Conservation (phyloP, 306 rosid species). For the Geum urbanum region DNA sequence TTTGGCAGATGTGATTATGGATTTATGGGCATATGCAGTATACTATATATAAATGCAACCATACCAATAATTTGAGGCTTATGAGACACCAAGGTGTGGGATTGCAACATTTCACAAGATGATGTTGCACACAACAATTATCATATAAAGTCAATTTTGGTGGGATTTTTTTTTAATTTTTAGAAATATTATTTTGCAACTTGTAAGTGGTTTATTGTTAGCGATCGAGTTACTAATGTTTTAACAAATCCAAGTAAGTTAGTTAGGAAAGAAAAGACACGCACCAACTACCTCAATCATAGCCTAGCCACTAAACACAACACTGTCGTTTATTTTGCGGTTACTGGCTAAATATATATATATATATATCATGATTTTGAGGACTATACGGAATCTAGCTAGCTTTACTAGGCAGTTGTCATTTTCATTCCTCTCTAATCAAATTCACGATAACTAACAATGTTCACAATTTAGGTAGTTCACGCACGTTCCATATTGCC, state of each 20-base stretch:
- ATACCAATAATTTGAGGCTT: not conserved
- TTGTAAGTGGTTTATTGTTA: not conserved
- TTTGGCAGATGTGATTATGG: not conserved
- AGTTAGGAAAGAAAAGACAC: not conserved
- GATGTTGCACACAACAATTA: not conserved
- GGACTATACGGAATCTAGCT: not conserved
- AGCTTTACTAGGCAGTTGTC: not conserved
- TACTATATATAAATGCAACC: not conserved
- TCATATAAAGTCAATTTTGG: not conserved
- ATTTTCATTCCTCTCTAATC: not conserved
- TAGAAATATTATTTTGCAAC: not conserved
- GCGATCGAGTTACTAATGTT: not conserved
- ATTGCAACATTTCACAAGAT: not conserved
- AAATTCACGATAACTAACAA: conserved; percentile 4
- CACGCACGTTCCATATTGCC: not conserved
- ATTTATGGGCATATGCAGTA: not conserved
- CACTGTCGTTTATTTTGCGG: not conserved
- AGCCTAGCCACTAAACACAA: not conserved
- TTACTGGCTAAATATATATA: not conserved
- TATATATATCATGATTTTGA: not conserved
- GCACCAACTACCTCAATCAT: not conserved
- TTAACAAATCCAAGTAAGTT: too few species aligned
- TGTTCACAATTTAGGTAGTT: not conserved
- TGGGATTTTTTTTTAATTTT: too few species aligned
- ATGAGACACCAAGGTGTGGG: not conserved